Conservation (phyloP, 1,284 basidiomycete species). For the Ganoderma sinense region DNA sequence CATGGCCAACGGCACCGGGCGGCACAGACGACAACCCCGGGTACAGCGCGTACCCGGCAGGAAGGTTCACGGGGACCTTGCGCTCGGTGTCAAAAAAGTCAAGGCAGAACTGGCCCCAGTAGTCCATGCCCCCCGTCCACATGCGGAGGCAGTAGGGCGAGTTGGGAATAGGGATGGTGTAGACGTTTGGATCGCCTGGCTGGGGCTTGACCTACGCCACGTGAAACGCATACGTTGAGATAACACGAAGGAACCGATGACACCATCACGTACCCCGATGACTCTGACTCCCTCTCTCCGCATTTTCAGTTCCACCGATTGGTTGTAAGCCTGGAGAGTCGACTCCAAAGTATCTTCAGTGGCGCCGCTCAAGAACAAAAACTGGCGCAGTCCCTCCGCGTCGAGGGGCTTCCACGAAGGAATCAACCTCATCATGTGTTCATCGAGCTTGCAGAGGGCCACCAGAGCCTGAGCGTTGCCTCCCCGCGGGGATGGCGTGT, state of each 20-base stretch:
- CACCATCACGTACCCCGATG: constrained; percentile 1
- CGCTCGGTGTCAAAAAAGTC: constrained; percentile 14
- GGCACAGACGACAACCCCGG: background rate
- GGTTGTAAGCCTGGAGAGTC: background rate
- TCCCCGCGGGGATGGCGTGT: too few species aligned
- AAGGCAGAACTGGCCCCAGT: constrained; percentile 15
- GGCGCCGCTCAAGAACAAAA: background rate
- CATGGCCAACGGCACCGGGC: background rate
- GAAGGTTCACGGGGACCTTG: constrained; percentile 16
- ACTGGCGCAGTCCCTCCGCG: background rate
- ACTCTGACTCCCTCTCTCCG: background rate
- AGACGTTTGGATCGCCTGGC: constrained; percentile 3
- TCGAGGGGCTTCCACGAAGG: background rate
- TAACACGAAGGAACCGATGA: background rate
- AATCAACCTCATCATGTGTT: background rate
- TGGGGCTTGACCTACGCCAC: background rate
- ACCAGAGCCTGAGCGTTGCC: background rate
- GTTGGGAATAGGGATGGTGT: constrained; percentile 7
- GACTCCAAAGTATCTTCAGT: background rate
- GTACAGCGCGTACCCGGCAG: constrained; percentile 6
- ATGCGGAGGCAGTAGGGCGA: constrained; percentile 11
- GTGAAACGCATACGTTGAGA: too few species aligned
- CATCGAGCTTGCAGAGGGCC: background rate
- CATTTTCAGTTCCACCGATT: background rate
- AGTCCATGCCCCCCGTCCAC: constrained; percentile 18